Evolutionary conservation across 352 stramenopile genomes (phyloP).

Genomic region (Nannochloropsis limnetica): DNA sequence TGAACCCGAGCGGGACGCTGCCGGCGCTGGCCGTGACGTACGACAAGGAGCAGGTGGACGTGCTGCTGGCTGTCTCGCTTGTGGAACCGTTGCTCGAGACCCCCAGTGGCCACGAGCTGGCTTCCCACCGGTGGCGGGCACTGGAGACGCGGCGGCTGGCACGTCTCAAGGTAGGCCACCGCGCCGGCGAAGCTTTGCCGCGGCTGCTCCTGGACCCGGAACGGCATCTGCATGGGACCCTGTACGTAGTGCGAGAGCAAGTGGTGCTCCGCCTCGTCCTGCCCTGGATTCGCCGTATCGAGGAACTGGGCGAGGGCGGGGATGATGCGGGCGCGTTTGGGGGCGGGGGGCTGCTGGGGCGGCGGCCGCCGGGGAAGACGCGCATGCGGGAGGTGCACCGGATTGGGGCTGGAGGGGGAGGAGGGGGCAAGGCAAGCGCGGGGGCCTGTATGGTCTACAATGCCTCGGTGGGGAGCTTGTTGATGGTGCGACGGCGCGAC

Average conservation of each 20-base stretch:
- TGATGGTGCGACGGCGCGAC: background rate
- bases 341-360: background rate
- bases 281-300: background rate
- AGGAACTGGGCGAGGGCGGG: slow-evolving; percentile 18
- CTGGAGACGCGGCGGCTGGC: slow-evolving; percentile 25
- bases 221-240: background rate
- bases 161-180: background rate
- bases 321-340: background rate
- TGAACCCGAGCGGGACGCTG: background rate
- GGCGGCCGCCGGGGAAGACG: background rate
- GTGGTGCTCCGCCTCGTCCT: slow-evolving; percentile 30
- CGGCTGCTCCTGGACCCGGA: slow-evolving; percentile 1
- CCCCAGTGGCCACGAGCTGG: background rate
- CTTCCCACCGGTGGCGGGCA: background rate
- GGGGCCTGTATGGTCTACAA: background rate
- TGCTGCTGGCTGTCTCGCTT: background rate
- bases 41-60: slow-evolving; percentile 28
- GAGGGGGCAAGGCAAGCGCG: background rate
- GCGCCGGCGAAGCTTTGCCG: background rate
- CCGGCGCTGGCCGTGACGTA: slow-evolving; percentile 20
- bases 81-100: slow-evolving; percentile 1
- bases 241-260: slow-evolving; percentile 12
- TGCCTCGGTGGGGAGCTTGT: background rate
- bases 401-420: background rate
- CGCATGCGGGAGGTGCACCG: slow-evolving; percentile 8